Base-by-base conservation (phyloP, 164 flowering plant species). In the Saururus chinensis region DNA sequence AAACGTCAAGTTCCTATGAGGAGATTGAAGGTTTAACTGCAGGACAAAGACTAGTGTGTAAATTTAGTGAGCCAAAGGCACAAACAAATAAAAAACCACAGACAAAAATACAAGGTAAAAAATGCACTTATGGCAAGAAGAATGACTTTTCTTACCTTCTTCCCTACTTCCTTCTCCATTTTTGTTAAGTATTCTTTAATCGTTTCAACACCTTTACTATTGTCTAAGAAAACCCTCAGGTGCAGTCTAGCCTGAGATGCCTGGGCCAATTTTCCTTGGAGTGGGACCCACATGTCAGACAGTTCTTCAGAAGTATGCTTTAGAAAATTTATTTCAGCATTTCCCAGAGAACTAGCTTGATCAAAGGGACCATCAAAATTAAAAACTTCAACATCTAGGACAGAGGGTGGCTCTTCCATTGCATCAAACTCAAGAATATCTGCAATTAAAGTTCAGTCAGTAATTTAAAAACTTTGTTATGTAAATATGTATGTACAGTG, bases 371-470 rank as follows among this genome's bases (percentile, higher is more conserved):
- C 92, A 66, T 84, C 90, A 73, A 86, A 90, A 75, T 86, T 82
- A 68, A 79, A 86, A 66, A 87, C 85, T 68, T 90, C 92, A 60
- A 88, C 84, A 77, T 87, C 87, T 52, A 90, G 71, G 65, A 88
- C 84, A 24, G 97, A 81, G 5, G 97, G 97, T 22, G 90, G 95
- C 65, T 88, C 97, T 61, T 88, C 89, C 80, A 79, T 78, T 14
- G 92, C 92, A 75, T 90, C 91, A 73, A 90, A 87, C 83, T 87
- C 95, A 17, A 90, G 77, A 66, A 90, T 74, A 69, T 90, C 97
- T 90, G 86, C 79, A 73, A 17, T 41, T 64, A 9, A 22, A 11
- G 13, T 63, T 56, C 49, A 42, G 17, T 4, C 8, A 42, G 17
- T 10, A 42, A 1, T 10, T 42, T 9, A 42, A 42, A 10, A 42